These are phyloP conservation scores for Parafenestella ontariensis DNA, from an alignment of 2,329 filamentous ascomycete species.

Conservation along the genomic window DNA sequence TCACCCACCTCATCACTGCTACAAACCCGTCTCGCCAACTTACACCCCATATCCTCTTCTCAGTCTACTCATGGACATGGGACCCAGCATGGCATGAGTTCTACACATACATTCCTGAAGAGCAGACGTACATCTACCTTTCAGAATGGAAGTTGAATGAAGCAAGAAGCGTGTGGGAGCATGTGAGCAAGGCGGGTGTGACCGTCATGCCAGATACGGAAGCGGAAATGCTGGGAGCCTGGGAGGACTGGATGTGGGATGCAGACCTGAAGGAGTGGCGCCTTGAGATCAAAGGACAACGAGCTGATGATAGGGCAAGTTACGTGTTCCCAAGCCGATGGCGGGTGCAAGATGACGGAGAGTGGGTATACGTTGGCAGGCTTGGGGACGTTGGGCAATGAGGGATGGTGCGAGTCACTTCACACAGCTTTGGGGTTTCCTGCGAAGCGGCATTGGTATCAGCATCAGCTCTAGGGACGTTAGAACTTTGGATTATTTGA, in stretches of 20 bases:
- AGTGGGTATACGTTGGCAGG: constrained; percentile 21
- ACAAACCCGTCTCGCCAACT: background rate
- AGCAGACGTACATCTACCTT: constrained; percentile 13
- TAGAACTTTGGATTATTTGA: background rate
- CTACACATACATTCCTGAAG: constrained; percentile 11
- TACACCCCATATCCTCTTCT: constrained; percentile 8
- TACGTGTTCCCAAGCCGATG: constrained; percentile 21
- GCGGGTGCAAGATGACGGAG: constrained; percentile 10
- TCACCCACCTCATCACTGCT: constrained; percentile 11
- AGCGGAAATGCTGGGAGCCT: constrained; percentile 17
- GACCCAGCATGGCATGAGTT: constrained; percentile 22
- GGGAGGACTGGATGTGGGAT: constrained; percentile 32
- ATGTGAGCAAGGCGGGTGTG: constrained; percentile 7
- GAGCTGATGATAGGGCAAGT: background rate
- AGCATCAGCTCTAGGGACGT: background rate
- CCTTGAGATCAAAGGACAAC: constrained; percentile 9
- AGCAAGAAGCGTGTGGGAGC: constrained; percentile 16
- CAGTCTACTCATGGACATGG: constrained; percentile 18
- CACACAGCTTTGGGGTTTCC: background rate
- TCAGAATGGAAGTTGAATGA: constrained; percentile 17
- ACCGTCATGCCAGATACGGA: constrained; percentile 12
- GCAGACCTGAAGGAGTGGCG: constrained; percentile 20
- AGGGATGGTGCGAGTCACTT: background rate
- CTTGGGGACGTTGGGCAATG: background rate
- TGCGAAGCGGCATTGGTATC: background rate